Evolutionary conservation across 225 moss, liverwort and hornwort species (phyloP).

Genomic region (Neckera pumila): DNA sequence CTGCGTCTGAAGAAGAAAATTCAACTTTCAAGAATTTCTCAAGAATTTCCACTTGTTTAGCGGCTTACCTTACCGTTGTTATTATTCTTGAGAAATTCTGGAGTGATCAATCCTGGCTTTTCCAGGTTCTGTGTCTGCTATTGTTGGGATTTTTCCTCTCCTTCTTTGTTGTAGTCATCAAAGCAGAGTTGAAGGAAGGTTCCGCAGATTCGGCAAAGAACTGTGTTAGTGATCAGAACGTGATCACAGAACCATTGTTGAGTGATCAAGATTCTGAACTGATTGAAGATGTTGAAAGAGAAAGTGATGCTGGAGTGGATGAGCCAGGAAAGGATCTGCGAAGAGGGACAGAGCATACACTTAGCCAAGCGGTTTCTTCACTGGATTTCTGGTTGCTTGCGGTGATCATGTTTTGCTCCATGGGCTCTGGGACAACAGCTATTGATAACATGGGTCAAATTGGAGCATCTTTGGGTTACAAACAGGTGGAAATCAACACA

Average conservation of each 20-base stretch:
- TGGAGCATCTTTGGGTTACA: constrained; percentile 49
- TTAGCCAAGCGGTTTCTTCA: constrained; percentile 17
- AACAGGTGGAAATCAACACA: constrained; percentile 15
- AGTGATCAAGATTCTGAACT: neutral
- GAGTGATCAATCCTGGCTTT: neutral
- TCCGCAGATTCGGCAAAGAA: neutral
- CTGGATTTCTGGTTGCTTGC: constrained; percentile 58
- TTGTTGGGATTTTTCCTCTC: constrained; percentile 13
- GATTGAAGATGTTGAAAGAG: neutral
- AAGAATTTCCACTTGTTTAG: constrained; percentile 10
- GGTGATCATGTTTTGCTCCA: constrained; percentile 46
- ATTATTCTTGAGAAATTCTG: constrained; percentile 28
- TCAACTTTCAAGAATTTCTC: constrained; percentile 19
- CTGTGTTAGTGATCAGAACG: neutral
- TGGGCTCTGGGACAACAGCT: constrained; percentile 53
- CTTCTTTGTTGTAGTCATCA: constrained; percentile 24
- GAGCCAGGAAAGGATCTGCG: neutral
- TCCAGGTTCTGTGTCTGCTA: constrained; percentile 17
- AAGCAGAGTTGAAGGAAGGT: constrained; percentile 15
- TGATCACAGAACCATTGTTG: constrained; percentile 15
- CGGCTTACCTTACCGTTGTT: constrained; percentile 31
- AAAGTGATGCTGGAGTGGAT: neutral
- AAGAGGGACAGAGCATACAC: constrained; percentile 33
- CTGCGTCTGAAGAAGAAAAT: neutral
- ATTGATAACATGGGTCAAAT: constrained; percentile 68